Evolutionary conservation across 2,329 filamentous ascomycete genomes (phyloP).

Genomic region (Fusarium concolor): DNA sequence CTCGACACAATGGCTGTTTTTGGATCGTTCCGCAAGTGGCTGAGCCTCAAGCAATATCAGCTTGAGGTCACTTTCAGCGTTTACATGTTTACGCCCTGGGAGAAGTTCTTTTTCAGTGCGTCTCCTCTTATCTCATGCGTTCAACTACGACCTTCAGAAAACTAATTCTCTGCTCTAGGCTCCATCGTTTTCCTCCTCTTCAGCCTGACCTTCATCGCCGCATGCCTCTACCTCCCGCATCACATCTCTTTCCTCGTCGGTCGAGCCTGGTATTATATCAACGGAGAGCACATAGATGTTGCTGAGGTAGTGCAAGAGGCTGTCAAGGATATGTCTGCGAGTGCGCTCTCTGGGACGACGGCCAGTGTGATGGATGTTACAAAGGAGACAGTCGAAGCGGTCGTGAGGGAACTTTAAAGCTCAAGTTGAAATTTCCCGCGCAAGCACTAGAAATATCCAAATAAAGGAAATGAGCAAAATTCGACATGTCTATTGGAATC

Average conservation of each 20-base stretch:
- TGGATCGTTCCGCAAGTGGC: constrained; percentile 78
- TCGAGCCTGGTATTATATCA: constrained; percentile 94
- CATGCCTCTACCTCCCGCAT: constrained; percentile 91
- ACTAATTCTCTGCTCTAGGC: constrained; percentile 67
- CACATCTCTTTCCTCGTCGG: constrained; percentile 85
- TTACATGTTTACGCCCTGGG: constrained; percentile 96
- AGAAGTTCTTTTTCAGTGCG: constrained; percentile 98
- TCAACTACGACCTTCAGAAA: neutral
- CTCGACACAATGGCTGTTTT: constrained; percentile 51
- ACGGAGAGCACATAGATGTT: constrained; percentile 76
- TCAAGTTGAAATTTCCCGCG: neutral
- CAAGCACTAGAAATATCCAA: neutral
- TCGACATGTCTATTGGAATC: neutral
- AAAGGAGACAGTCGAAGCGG: constrained; percentile 43
- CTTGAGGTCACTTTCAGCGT: constrained; percentile 96
- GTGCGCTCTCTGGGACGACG: constrained; percentile 46
- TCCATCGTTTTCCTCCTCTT: constrained; percentile 91
- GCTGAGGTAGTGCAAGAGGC: constrained; percentile 51
- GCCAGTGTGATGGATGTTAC: constrained; percentile 41
- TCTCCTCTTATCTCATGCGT: constrained; percentile 17
- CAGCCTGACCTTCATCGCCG: constrained; percentile 86
- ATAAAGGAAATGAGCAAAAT: neutral
- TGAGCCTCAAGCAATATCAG: constrained; percentile 96
- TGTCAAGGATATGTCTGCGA: constrained; percentile 49
- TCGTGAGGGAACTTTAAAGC: constrained; percentile 52